phyloP scores from a whole-genome alignment of 805 yeast species.

The Candida berthetii region DNA sequence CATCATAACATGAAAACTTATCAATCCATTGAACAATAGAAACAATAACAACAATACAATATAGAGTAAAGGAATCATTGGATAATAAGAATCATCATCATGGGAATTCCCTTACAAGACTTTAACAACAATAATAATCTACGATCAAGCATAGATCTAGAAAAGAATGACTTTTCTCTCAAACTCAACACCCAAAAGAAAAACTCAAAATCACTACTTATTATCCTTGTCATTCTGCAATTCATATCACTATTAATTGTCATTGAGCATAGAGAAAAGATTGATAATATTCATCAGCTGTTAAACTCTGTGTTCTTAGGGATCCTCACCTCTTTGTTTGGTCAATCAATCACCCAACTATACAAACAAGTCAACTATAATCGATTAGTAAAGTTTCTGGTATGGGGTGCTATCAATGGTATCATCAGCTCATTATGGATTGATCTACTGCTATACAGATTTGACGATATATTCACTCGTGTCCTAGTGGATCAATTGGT shows the following conservation, averaged over 20 bases:
- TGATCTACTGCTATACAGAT: conserved; percentile 31
- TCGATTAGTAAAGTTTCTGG: conserved; percentile 35
- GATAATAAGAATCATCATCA: too few relatives aligned
- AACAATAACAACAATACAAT: background rate
- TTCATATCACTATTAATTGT: conserved; percentile 6
- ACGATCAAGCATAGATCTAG: conserved; percentile 7
- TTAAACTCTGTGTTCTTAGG: conserved; percentile 18
- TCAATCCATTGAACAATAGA: background rate
- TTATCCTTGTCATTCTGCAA: conserved; percentile 5
- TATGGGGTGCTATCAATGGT: conserved; percentile 62
- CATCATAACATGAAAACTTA: too few relatives aligned
- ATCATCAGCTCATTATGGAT: conserved; percentile 50
- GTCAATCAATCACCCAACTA: conserved; percentile 18
- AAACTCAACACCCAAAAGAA: background rate
- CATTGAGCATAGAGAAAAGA: conserved; percentile 14
- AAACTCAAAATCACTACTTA: conserved; percentile 7
- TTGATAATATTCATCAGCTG: conserved; percentile 16
- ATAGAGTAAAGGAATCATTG: too few relatives aligned
- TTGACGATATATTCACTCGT: conserved; percentile 30
- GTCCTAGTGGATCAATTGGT: conserved; percentile 46
- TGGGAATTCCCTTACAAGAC: background rate
- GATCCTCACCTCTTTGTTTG: conserved; percentile 14
- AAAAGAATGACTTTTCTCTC: conserved; percentile 9
- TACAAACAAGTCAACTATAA: conserved; percentile 13
- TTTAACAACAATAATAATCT: too few relatives aligned